Evolutionary conservation across 352 stramenopile species (phyloP).

Genomic region (Pythium sp.): DNA sequence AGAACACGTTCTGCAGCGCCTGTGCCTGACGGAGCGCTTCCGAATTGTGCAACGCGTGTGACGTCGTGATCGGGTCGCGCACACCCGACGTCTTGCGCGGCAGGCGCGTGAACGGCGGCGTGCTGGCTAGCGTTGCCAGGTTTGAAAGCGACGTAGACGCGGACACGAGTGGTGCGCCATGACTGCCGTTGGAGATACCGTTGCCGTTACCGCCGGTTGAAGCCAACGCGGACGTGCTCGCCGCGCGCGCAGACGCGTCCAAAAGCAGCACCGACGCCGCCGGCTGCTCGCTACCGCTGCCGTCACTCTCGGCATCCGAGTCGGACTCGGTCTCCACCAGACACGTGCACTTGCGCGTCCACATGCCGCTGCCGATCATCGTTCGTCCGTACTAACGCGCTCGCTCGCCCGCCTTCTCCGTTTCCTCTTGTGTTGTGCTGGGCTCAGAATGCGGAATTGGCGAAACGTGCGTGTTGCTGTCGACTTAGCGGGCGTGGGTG

Average conservation of each 20-base stretch:
- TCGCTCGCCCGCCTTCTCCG: not conserved
- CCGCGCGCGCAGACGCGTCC: not conserved
- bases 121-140: constrained; percentile 15
- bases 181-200: not conserved
- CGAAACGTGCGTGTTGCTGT: not conserved
- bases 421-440: not conserved
- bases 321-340: constrained; percentile 67
- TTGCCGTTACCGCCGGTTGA: not conserved
- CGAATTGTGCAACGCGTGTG: constrained; percentile 69
- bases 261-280: constrained; percentile 3
- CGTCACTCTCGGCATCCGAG: constrained; percentile 53
- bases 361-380: constrained; percentile 9
- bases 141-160: not conserved
- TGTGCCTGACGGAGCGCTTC: constrained; percentile 60
- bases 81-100: constrained; percentile 33
- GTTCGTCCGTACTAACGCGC: not conserved
- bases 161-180: constrained; percentile 5
- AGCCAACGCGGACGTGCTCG: not conserved
- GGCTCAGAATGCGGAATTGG: constrained; percentile 1
- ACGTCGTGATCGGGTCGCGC: constrained; percentile 59
- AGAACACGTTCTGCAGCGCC: constrained; percentile 72
- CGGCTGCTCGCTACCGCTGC: constrained; percentile 30
- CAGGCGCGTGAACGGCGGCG: constrained; percentile 35
- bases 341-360: constrained; percentile 66
- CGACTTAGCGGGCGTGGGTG: not conserved